Conservation (phyloP, 31 red algal species). For the Endocladia muricata region DNA sequence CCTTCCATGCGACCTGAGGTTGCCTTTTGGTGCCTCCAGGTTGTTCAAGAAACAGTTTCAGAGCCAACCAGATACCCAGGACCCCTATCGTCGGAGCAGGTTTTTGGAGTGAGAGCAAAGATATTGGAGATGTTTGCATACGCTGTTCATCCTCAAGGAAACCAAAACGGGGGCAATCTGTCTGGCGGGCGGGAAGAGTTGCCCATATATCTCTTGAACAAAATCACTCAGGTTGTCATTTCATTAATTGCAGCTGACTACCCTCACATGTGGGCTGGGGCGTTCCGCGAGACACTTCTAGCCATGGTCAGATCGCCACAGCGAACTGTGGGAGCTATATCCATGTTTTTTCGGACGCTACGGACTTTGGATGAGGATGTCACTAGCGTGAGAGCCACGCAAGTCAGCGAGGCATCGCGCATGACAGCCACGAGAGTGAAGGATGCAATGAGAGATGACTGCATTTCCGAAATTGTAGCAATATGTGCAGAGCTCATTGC, state of each 20-base stretch:
- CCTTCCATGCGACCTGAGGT: conserved; percentile 48
- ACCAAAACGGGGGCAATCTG: background rate
- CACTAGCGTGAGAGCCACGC: conserved; percentile 63
- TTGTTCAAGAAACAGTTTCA: conserved; percentile 40
- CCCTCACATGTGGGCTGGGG: conserved; percentile 65
- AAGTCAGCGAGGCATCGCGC: conserved; percentile 33
- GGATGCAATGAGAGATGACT: conserved; percentile 83
- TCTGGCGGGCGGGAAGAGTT: conserved; percentile 1
- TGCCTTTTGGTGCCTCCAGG: conserved; percentile 82
- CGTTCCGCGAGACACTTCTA: conserved; percentile 63
- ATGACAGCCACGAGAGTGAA: conserved; percentile 61
- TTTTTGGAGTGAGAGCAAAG: conserved; percentile 5
- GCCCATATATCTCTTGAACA: conserved; percentile 64
- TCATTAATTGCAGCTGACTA: conserved; percentile 79
- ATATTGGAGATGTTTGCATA: conserved; percentile 33
- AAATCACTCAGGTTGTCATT: conserved; percentile 73
- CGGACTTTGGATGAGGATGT: conserved; percentile 84
- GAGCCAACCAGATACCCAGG: conserved; percentile 31
- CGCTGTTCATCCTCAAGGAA: background rate
- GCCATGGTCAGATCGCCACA: conserved; percentile 26
- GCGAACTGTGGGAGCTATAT: background rate
- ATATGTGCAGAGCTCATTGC: conserved; percentile 30
- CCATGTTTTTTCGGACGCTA: conserved; percentile 82
- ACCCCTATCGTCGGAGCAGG: conserved; percentile 29
- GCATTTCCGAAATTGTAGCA: conserved; percentile 44